Percentiles rank a stretch among this genome's conserved stretches.
Conservation (phyloP, 1,284 basidiomycete species). For the Cutaneotrichosporon cutaneum region DNA sequence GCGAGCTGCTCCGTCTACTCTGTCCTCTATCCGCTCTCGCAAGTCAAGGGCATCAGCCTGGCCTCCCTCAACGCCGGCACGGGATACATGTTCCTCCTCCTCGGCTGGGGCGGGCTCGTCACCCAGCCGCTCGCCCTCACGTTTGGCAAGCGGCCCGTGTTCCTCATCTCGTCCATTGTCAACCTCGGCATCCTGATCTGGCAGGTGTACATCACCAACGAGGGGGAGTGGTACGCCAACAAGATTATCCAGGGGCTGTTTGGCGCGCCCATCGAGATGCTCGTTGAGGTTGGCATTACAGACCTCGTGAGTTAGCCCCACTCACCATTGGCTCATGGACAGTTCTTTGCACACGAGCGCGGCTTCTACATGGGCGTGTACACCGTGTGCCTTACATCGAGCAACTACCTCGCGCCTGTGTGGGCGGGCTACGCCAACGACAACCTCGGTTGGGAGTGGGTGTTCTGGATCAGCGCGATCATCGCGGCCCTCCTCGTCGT, state of each 20-base stretch:
- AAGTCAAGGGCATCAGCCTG: conserved; percentile 25
- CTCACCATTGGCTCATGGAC: not conserved
- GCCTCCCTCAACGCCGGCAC: conserved; percentile 22
- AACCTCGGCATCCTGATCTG: conserved; percentile 22
- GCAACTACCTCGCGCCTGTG: conserved; percentile 22
- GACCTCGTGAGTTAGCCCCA: conserved; percentile 5
- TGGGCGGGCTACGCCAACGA: conserved; percentile 27
- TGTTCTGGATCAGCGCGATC: conserved; percentile 24
- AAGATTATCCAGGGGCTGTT: conserved; percentile 27
- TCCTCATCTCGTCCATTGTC: conserved; percentile 16
- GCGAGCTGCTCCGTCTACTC: conserved; percentile 25
- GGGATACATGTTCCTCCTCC: conserved; percentile 22
- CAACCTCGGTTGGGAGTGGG: conserved; percentile 23
- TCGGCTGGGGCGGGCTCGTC: conserved; percentile 32
- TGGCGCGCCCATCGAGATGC: conserved; percentile 25
- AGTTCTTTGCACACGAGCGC: conserved; percentile 29
- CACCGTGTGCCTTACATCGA: conserved; percentile 15
- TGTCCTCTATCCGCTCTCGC: conserved; percentile 27
- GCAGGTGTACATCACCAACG: conserved; percentile 21
- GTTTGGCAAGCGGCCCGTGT: conserved; percentile 30
- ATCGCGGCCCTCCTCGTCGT: conserved; percentile 11
- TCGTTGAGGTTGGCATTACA: conserved; percentile 22
- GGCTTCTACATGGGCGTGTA: conserved; percentile 30
- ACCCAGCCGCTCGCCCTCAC: conserved; percentile 28
- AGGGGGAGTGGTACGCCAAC: conserved; percentile 25